phyloP scores from a whole-genome alignment of 805 yeast species.

The Wickerhamomyces ciferrii region DNA sequence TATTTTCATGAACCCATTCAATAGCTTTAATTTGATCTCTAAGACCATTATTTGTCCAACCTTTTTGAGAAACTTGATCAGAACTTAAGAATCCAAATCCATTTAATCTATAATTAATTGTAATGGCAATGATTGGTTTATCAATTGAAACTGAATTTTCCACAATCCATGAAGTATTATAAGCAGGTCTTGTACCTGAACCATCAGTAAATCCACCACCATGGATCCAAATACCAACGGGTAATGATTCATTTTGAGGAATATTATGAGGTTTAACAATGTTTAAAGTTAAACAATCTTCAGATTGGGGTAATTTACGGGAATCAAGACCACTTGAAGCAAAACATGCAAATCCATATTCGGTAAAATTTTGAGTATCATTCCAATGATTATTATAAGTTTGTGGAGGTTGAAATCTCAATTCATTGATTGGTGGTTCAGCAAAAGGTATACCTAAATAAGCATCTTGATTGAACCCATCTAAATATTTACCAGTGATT shows the following conservation, averaged over 20 bases:
- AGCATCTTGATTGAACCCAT: conserved; percentile 10
- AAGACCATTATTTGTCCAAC: conserved; percentile 27
- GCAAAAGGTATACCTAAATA: conserved; percentile 24
- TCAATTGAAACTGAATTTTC: conserved; percentile 13
- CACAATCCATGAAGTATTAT: conserved; percentile 13
- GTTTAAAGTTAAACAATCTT: conserved; percentile 26
- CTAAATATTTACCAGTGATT: conserved; percentile 7
- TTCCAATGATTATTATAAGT: conserved; percentile 11
- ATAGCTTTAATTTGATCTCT: conserved; percentile 30
- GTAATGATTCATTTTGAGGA: conserved; percentile 11
- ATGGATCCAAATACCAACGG: conserved; percentile 28
- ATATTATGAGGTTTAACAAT: conserved; percentile 18
- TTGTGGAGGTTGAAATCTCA: conserved; percentile 20
- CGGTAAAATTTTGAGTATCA: conserved; percentile 10
- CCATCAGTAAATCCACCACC: conserved; percentile 31
- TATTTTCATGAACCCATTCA: conserved; percentile 29
- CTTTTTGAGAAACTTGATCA: conserved; percentile 15
- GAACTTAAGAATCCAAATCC: conserved; percentile 29
- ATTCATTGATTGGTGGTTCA: conserved; percentile 20
- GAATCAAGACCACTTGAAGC: conserved; percentile 8
- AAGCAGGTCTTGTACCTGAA: conserved; percentile 12
- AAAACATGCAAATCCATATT: conserved; percentile 21
- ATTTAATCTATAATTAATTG: conserved; percentile 32
- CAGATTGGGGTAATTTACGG: conserved; percentile 12
- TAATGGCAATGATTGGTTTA: conserved; percentile 25